Percentiles rank a stretch among this genome's conserved stretches.
Evolutionary conservation across 2,329 filamentous ascomycete genomes (phyloP).

Genomic region (Paraphoma sp.): DNA sequence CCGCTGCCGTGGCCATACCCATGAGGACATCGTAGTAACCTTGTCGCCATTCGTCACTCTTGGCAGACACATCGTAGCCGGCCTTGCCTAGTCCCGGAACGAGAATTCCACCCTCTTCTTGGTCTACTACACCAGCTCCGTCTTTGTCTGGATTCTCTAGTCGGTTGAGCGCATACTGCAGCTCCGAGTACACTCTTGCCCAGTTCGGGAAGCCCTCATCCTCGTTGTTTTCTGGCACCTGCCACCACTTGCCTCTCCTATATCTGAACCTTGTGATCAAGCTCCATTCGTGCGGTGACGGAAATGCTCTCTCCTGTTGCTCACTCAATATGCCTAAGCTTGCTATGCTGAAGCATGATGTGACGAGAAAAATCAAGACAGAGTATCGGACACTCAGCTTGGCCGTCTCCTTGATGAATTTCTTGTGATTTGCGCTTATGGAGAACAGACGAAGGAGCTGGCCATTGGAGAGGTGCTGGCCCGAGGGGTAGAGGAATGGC

Average conservation of each 20-base stretch:
- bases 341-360: conserved; percentile 66
- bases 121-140: conserved; percentile 68
- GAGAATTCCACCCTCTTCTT: conserved; percentile 58
- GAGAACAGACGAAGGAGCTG: conserved; percentile 74
- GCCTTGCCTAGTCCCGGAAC: conserved; percentile 48
- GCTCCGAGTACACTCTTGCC: conserved; percentile 68
- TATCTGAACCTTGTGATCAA: conserved; percentile 73
- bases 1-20: conserved; percentile 75
- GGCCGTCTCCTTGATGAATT: conserved; percentile 74
- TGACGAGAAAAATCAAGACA: conserved; percentile 68
- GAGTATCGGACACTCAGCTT: conserved; percentile 73
- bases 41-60: conserved; percentile 82
- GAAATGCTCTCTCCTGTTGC: conserved; percentile 74
- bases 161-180: conserved; percentile 66
- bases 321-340: conserved; percentile 75
- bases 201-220: conserved; percentile 72
- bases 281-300: conserved; percentile 83
- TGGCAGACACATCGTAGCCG: conserved; percentile 73
- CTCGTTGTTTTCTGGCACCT: conserved; percentile 62
- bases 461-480: conserved; percentile 45
- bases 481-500: conserved; percentile 68
- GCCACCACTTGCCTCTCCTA: conserved; percentile 60
- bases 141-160: conserved; percentile 74
- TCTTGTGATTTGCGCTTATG: conserved; percentile 70
- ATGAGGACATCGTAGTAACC: conserved; percentile 87